Conservation (phyloP, 2,329 filamentous ascomycete species). For the Calonectria fujianensis region DNA sequence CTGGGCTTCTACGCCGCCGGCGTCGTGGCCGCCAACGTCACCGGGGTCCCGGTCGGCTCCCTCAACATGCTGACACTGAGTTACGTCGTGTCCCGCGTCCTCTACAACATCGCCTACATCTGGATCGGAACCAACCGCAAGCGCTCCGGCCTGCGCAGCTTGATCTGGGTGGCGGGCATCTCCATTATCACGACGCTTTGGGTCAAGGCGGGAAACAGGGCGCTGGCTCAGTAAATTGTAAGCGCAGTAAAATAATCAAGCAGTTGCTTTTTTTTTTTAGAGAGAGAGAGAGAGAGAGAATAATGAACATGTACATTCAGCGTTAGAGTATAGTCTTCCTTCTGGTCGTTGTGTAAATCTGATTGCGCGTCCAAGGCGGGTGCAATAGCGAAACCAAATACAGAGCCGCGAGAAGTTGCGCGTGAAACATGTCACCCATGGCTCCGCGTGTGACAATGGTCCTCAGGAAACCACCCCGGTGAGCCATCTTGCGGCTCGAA, state of each 20-base stretch:
- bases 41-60: slow-evolving; percentile 60
- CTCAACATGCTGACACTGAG: slow-evolving; percentile 64
- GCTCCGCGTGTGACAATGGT: background rate
- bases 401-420: too few relatives aligned
- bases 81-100: slow-evolving; percentile 63
- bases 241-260: too few relatives aligned
- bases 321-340: background rate
- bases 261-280: background rate
- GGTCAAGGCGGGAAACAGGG: slow-evolving; percentile 62
- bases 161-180: slow-evolving; percentile 62
- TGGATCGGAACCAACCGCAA: slow-evolving; percentile 64
- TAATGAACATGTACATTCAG: background rate
- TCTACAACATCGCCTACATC: slow-evolving; percentile 67
- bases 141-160: slow-evolving; percentile 61
- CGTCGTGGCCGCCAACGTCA: slow-evolving; percentile 68
- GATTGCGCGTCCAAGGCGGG: background rate
- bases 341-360: too few relatives aligned
- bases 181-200: slow-evolving; percentile 61
- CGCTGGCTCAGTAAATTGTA: slow-evolving; percentile 40
- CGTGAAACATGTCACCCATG: background rate
- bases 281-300: background rate
- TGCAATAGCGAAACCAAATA: background rate
- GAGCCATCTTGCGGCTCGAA: background rate
- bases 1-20: slow-evolving; percentile 65
- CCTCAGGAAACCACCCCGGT: background rate